Percentiles rank a stretch among this genome's conserved stretches.
These are phyloP conservation scores for Apiospora malaysiana DNA, from an alignment of 2,329 filamentous ascomycete genomes.

Conservation along the genomic window DNA sequence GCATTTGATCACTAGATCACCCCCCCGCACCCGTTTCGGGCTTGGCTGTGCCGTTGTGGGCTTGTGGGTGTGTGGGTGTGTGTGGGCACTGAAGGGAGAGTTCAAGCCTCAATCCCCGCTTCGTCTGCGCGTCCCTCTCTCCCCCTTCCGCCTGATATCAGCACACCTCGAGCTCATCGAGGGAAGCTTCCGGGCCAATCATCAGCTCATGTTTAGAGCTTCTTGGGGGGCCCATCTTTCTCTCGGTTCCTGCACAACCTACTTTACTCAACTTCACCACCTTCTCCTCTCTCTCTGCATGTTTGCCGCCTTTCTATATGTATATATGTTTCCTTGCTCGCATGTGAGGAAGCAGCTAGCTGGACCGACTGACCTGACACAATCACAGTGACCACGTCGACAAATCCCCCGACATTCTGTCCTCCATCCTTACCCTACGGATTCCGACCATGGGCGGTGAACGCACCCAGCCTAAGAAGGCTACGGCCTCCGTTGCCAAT, in stretches of 20 bases:
- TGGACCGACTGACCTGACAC: conserved; percentile 11
- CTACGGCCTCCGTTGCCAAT: conserved; percentile 41
- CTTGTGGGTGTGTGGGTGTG: too few relatives aligned
- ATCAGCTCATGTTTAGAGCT: not conserved
- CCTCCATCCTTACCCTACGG: conserved; percentile 19
- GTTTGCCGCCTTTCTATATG: not conserved
- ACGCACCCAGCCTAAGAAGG: conserved; percentile 47
- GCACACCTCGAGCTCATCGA: conserved; percentile 4
- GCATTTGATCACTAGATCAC: not conserved
- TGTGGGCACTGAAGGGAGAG: not conserved
- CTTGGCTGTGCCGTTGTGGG: not conserved
- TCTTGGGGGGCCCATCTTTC: conserved; percentile 1
- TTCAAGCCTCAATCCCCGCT: not conserved
- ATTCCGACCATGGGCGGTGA: conserved; percentile 57
- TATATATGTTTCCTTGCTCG: not conserved
- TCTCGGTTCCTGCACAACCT: not conserved
- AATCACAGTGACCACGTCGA: not conserved
- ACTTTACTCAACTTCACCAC: not conserved
- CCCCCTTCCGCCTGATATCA: conserved; percentile 9
- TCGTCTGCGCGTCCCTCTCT: not conserved
- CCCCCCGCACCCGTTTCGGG: conserved; percentile 8
- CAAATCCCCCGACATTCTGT: not conserved
- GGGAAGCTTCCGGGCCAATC: conserved; percentile 4
- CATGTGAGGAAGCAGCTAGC: not conserved
- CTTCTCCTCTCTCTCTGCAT: not conserved